Percentiles rank a stretch among this genome's conserved stretches.
Conservation (phyloP, 1,284 basidiomycete genomes). For the Ustilago nuda region DNA sequence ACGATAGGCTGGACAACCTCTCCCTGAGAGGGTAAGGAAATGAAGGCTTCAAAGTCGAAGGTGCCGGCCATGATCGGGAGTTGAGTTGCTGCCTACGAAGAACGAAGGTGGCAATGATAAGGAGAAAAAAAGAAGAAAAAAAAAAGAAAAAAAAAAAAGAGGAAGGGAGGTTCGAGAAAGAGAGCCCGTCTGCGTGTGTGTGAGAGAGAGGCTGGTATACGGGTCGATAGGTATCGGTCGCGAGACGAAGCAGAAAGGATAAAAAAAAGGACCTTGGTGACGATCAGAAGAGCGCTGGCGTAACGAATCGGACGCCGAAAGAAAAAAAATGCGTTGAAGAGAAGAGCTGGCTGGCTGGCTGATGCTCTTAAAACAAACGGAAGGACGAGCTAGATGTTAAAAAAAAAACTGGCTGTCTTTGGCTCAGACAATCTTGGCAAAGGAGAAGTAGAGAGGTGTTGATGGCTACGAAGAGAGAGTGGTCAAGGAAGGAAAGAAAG, state of each 20-base stretch:
- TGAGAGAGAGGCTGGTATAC: conserved; percentile 15
- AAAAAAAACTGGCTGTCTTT: conserved; percentile 9
- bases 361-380: conserved; percentile 2
- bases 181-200: background rate
- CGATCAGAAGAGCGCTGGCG: conserved; percentile 42
- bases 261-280: background rate
- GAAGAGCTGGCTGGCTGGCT: background rate
- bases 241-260: background rate
- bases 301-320: conserved; percentile 52
- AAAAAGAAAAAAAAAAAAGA: too few species aligned
- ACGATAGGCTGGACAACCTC: conserved; percentile 18
- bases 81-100: conserved; percentile 14
- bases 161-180: background rate
- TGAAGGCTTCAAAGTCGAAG: conserved; percentile 59
- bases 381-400: conserved; percentile 8
- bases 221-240: conserved; percentile 17
- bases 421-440: conserved; percentile 27
- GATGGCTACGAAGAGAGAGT: background rate
- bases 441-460: background rate
- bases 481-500: background rate
- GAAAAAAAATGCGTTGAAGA: conserved; percentile 13
- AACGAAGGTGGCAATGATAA: conserved; percentile 11
- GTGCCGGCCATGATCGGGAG: conserved; percentile 42
- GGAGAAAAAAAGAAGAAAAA: too few species aligned
- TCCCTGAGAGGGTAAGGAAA: conserved; percentile 49